phyloP scores from a whole-genome alignment of 2,329 filamentous ascomycete genomes.

The Penicillium sp. region DNA sequence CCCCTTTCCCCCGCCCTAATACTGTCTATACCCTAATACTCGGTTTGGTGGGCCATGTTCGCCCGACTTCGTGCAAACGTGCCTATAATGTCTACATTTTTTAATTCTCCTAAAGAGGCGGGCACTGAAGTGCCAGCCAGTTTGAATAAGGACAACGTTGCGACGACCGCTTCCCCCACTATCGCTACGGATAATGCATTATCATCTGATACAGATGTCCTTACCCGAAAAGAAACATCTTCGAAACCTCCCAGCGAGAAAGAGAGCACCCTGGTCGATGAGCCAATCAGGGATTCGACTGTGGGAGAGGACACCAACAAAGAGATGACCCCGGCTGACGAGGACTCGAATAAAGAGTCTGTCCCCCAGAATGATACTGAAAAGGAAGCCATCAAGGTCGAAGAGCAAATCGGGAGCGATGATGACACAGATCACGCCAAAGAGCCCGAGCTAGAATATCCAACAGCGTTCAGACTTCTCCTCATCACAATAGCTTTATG shows the following conservation, averaged over 20 bases:
- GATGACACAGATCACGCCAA: constrained; percentile 17
- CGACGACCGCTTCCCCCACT: background rate
- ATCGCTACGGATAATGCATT: background rate
- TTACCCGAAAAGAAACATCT: constrained; percentile 9
- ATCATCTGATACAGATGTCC: constrained; percentile 11
- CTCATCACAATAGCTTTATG: constrained; percentile 44
- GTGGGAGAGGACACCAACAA: constrained; percentile 12
- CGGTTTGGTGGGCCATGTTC: background rate
- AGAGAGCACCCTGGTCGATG: constrained; percentile 28
- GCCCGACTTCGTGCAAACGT: background rate
- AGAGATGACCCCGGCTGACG: constrained; percentile 9
- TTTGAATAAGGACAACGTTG: background rate
- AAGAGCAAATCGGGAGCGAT: constrained; percentile 12
- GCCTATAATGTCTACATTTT: constrained; percentile 20
- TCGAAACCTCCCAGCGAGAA: constrained; percentile 29
- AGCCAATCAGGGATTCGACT: constrained; percentile 7
- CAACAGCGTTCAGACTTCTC: constrained; percentile 35
- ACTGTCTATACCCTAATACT: background rate
- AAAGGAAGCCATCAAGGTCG: constrained; percentile 8
- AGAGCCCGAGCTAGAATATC: constrained; percentile 37
- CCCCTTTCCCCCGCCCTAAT: background rate
- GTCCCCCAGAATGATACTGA: constrained; percentile 8
- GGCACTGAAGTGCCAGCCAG: background rate
- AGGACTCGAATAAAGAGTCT: constrained; percentile 17
- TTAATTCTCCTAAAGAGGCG: constrained; percentile 19